A percentile compares a stretch with the other conserved stretches of the same genome.
Evolutionary conservation across 352 stramenopile genomes (phyloP).

Genomic region (Elongisporangium prolatum): DNA sequence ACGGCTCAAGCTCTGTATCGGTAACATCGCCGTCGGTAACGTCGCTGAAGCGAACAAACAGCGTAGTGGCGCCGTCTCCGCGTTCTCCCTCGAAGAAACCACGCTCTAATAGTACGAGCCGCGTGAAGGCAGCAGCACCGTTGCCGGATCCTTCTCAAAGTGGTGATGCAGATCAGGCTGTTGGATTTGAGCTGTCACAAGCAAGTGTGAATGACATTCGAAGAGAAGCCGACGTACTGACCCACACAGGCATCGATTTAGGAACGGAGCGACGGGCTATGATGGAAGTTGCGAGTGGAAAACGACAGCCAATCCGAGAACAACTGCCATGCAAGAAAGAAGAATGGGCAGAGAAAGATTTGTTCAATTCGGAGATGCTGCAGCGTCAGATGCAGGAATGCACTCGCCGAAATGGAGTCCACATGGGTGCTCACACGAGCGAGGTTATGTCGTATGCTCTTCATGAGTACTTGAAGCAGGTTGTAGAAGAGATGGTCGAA

Average conservation of each 20-base stretch:
- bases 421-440: slow-evolving; percentile 46
- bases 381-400: slow-evolving; percentile 48
- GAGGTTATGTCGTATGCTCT: slow-evolving; percentile 84
- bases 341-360: slow-evolving; percentile 73
- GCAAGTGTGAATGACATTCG: slow-evolving; percentile 69
- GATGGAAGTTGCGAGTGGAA: slow-evolving; percentile 33
- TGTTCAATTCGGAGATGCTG: slow-evolving; percentile 73
- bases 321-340: slow-evolving; percentile 67
- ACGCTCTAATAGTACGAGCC: slow-evolving; percentile 35
- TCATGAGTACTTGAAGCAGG: slow-evolving; percentile 83
- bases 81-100: slow-evolving; percentile 78
- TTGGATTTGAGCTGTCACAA: slow-evolving; percentile 50
- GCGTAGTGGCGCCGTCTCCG: slow-evolving; percentile 46
- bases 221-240: slow-evolving; percentile 81
- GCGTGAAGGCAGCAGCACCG: slow-evolving; percentile 24
- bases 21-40: slow-evolving; percentile 32
- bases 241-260: slow-evolving; percentile 78
- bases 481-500: slow-evolving; percentile 84
- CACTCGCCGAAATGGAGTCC: slow-evolving; percentile 40
- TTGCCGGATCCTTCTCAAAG: slow-evolving; percentile 21
- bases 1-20: slow-evolving; percentile 4
- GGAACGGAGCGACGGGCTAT: slow-evolving; percentile 69
- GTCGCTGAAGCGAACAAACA: slow-evolving; percentile 51
- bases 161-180: slow-evolving; percentile 18
- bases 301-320: slow-evolving; percentile 14